A percentile compares a stretch with the other conserved stretches of the same genome.
phyloP scores from a whole-genome alignment of 192 early-diverging fungal genomes.

The Chytriomyces sp. region DNA sequence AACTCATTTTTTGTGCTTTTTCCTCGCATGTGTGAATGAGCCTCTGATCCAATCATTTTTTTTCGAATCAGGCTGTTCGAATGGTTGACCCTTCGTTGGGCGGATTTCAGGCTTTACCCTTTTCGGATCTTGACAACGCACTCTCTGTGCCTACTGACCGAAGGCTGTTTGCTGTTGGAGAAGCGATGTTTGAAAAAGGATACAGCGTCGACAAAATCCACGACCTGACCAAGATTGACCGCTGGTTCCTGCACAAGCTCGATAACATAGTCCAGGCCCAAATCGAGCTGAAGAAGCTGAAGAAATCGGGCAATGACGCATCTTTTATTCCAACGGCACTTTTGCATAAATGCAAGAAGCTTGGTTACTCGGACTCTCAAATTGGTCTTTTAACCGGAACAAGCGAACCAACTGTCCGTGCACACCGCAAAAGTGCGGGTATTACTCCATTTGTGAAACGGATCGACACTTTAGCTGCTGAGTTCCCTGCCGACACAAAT shows the following conservation, averaged over 20 bases:
- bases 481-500: constrained; percentile 95
- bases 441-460: constrained; percentile 91
- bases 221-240: constrained; percentile 85
- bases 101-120: constrained; percentile 74
- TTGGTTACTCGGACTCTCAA: constrained; percentile 89
- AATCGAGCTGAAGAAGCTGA: constrained; percentile 51
- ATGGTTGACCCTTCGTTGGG: constrained; percentile 90
- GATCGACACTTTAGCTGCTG: constrained; percentile 94
- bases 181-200: constrained; percentile 78
- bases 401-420: constrained; percentile 70
- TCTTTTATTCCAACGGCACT: constrained; percentile 61
- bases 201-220: constrained; percentile 81
- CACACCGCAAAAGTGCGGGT: constrained; percentile 68
- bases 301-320: constrained; percentile 40
- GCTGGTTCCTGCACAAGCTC: constrained; percentile 90
- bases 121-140: constrained; percentile 61
- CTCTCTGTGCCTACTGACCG: constrained; percentile 78
- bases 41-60: constrained; percentile 27
- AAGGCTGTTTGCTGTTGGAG: constrained; percentile 81
- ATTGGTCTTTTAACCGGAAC: constrained; percentile 66
- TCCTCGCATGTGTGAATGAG: background rate
- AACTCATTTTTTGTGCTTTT: background rate
- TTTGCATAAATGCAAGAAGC: constrained; percentile 78
- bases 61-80: constrained; percentile 69
- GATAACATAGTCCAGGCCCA: constrained; percentile 76